Percentiles rank a stretch among this genome's conserved stretches.
These are phyloP conservation scores for Quercus cerris DNA, from an alignment of 306 rosid species.

Conservation along the genomic window DNA sequence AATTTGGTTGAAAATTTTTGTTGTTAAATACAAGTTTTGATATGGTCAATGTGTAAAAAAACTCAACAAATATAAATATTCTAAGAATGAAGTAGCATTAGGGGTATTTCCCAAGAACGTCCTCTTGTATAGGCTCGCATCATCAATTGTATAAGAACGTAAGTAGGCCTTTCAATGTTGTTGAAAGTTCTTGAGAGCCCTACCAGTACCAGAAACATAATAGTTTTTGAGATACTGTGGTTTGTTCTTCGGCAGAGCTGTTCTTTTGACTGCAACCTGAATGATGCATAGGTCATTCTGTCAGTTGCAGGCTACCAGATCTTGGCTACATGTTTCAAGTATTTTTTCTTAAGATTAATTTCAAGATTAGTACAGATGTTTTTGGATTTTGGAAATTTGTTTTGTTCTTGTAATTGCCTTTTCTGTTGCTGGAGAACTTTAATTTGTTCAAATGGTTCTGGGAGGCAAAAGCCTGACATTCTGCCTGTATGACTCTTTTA, in stretches of 20 bases:
- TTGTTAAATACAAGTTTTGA: background rate
- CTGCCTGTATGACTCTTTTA: constrained; percentile 19
- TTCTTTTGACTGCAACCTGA: background rate
- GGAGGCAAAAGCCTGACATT: constrained; percentile 10
- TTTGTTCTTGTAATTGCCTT: background rate
- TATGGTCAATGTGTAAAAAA: no score
- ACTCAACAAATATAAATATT: no score
- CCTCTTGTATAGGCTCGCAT: no score
- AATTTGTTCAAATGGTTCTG: constrained; percentile 3
- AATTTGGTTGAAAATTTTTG: background rate
- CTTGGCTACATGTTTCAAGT: background rate
- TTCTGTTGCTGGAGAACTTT: background rate
- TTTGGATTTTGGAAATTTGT: constrained; percentile 2
- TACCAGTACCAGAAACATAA: no score
- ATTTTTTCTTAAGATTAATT: background rate
- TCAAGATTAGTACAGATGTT: background rate
- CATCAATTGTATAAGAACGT: no score
- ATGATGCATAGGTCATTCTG: background rate
- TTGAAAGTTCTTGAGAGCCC: background rate
- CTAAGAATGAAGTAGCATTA: no score
- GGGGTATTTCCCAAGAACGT: no score
- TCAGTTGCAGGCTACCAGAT: no score
- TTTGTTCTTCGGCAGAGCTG: background rate
- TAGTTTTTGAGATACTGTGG: background rate
- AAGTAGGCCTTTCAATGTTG: background rate